Evolutionary conservation across 208 protist species (phyloP), one percentile per base, ranked within the genome.

Genomic region (Giardia muris): DNA sequence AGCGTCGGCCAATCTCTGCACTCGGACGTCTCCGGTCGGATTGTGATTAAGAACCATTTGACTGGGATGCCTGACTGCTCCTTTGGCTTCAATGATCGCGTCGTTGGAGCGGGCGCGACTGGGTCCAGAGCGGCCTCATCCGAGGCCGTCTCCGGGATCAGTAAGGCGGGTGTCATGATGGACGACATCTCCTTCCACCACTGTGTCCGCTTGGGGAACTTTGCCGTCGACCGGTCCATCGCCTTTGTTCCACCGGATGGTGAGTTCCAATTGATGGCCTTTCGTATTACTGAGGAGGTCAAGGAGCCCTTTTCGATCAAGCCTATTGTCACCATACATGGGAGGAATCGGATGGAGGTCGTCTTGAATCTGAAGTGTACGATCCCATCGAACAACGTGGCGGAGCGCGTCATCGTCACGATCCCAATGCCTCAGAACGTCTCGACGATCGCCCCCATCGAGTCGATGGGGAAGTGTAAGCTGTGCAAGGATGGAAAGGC

Each of bases 171-270:
- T 43, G 43, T 90, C 45, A 43, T 89, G 19, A 4, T 90, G 1
- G 87, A 90, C n/a, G 87, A 90, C 45, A 2, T 45, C 0, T 47
- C 87, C 45, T 90, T 90, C 87, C 87, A 90, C 44, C 44, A 90
- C 2, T 90, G 87, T 47, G 87, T 90, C 43, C n/a, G 87, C 2
- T n/a, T 90, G 1, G 4, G 1, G 2, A 90, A 90, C 44, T 90
- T 90, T 47, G 10, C 1, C 30, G 10, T 47, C 2, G 45, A 47
- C 2, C n/a, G 87, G n/a, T 90, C n/a, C n/a, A 90, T 90, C 2
- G 44, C 43, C 45, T 90, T 90, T 46, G 44, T 47, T 90, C 87
- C 87, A 47, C 87, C 87, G n/a, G 87, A 90, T 47, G 87, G 87
- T 47, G 1, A 90, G 44, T 90, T 90, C 44, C n/a, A 22, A 2